Percentiles rank a stretch among this genome's conserved stretches.
Evolutionary conservation across 495 filamentous ascomycete species (phyloP).

Genomic region (Melanomma pulvis-pyrius): DNA sequence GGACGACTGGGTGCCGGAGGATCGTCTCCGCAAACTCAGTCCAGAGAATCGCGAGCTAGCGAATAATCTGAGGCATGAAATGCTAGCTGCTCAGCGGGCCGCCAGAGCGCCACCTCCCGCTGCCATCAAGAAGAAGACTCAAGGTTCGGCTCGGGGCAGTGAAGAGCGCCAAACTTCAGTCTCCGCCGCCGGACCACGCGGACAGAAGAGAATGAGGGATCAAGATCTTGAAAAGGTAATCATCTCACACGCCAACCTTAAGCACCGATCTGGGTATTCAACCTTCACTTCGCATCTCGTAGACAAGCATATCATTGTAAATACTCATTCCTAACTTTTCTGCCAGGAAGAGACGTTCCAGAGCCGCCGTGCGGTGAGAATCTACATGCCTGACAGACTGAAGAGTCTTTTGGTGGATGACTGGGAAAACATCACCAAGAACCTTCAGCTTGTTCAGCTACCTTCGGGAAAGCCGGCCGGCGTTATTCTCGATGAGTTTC

Average conservation of each 20-base stretch:
- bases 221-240: slow-evolving; percentile 85
- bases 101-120: slow-evolving; percentile 29
- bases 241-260: not conserved
- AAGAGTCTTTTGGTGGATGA: slow-evolving; percentile 94
- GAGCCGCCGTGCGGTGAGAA: slow-evolving; percentile 74
- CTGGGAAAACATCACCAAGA: slow-evolving; percentile 98
- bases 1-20: slow-evolving; percentile 98
- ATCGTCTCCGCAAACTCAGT: slow-evolving; percentile 90
- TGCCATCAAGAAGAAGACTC: slow-evolving; percentile 59
- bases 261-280: not conserved
- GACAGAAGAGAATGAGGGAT: slow-evolving; percentile 74
- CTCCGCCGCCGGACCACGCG: slow-evolving; percentile 55
- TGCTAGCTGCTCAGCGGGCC: slow-evolving; percentile 55
- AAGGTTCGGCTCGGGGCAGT: slow-evolving; percentile 77
- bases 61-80: slow-evolving; percentile 62
- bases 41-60: slow-evolving; percentile 92
- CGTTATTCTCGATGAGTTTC: slow-evolving; percentile 78
- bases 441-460: slow-evolving; percentile 79
- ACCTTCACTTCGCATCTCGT: not conserved
- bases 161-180: slow-evolving; percentile 78
- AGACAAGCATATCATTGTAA: not conserved
- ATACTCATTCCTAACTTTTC: not conserved
- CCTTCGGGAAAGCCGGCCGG: slow-evolving; percentile 75
- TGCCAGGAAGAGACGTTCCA: slow-evolving; percentile 83
- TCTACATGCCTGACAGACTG: slow-evolving; percentile 79